Evolutionary conservation across 805 yeast genomes (phyloP), one percentile per base, ranked within the genome.

Genomic region (Hanseniaspora hatyaiensis): DNA sequence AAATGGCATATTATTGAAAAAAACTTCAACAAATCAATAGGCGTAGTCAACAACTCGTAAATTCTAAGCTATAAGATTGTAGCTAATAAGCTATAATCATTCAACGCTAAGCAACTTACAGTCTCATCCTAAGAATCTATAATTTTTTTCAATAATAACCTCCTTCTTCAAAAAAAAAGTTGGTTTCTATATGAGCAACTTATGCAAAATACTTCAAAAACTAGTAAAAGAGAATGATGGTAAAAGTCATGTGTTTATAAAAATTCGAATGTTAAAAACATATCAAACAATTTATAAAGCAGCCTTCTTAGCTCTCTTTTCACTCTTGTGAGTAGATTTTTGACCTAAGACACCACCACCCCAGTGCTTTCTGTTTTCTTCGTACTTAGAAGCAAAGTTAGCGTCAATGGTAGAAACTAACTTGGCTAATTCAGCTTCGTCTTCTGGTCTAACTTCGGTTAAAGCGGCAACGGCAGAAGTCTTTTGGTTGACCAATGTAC

Each of bases 331-430:
- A 65, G 76, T 77, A 65, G 96, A 86, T 78, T 89, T 92, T 62
- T 82, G 74, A 71, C 97, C 96, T 78, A 92, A 75, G 71, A 86
- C 67, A 78, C 98, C 98, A 78, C 98, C 98, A 78, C 97, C 97
- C 98, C 98, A 89, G 82, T 86, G 95, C 75, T 85, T 87, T 80
- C 94, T 89, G 68, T 77, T 66, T 62, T 92, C 96, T 66, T 89
- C 96, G 82, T 81, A 85, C 74, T 86, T 85, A 68, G 84, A 95
- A 62, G 72, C 69, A 73, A 82, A 89, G 92, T 86, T 87, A 59
- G 94, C 81, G 74, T 86, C 80, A 71, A 89, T 78, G 65, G 97
- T 82, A 51, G 96, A 82, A 59, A 92, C 77, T 65, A 89, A 78
- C 70, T 85, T 83, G 59, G 96, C 88, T 64, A 89, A 80, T 65